Conservation (phyloP, 371 early-diverging fungal genomes). For the Basidiobolus meristosporus region DNA sequence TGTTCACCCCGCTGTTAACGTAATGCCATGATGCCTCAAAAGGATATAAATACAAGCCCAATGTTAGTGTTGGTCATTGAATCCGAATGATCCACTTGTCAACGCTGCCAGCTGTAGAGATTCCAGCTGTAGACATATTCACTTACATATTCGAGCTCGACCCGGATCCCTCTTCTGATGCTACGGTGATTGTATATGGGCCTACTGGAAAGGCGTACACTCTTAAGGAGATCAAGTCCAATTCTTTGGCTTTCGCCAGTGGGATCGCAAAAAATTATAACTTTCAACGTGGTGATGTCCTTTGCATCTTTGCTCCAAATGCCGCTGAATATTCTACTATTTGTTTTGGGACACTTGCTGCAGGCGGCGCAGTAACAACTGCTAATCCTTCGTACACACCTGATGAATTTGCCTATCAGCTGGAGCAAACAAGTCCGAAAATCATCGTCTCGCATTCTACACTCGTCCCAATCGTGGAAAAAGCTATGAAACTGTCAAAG, state of each 20-base stretch:
- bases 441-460: constrained; percentile 24
- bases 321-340: constrained; percentile 17
- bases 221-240: constrained; percentile 23
- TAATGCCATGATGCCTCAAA: too few species aligned
- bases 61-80: too few species aligned
- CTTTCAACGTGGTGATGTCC: constrained; percentile 38
- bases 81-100: background rate
- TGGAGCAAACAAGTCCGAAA: constrained; percentile 40
- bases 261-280: constrained; percentile 31
- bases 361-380: constrained; percentile 43
- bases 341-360: constrained; percentile 12
- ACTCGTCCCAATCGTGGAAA: constrained; percentile 22
- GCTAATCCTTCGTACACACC: constrained; percentile 61
- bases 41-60: too few species aligned
- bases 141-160: background rate
- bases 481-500: constrained; percentile 29
- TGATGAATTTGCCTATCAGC: constrained; percentile 51
- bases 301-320: constrained; percentile 52
- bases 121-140: background rate
- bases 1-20: too few species aligned
- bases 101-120: background rate
- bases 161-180: constrained; percentile 11
- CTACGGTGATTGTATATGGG: constrained; percentile 30
- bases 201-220: constrained; percentile 26
- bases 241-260: constrained; percentile 26